These are phyloP conservation scores for Trichosporon sp. DNA, from an alignment of 1,284 basidiomycete genomes.

Conservation along the genomic window DNA sequence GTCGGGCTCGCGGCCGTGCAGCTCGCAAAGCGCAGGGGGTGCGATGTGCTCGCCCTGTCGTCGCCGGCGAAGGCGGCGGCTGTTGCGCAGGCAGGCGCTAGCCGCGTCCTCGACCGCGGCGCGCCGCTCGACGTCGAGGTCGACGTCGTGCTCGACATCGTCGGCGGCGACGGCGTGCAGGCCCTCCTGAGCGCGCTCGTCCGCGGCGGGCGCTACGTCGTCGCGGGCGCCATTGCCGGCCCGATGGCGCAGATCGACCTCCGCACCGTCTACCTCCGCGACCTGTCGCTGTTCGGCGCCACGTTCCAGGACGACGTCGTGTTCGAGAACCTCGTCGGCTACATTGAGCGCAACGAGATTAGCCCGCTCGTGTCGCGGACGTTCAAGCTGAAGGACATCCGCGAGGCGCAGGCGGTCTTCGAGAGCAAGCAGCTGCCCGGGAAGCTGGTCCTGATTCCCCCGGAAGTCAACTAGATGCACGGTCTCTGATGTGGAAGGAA, in stretches of 20 bases:
- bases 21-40: not conserved
- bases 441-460: slow-evolving; percentile 7
- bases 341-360: slow-evolving; percentile 5
- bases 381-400: not conserved
- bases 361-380: slow-evolving; percentile 4
- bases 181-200: not conserved
- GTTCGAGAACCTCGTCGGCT: slow-evolving; percentile 1
- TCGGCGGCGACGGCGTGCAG: not conserved
- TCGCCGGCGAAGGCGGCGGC: not conserved
- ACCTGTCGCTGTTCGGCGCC: slow-evolving; percentile 4
- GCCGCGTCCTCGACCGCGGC: not conserved
- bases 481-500: too few relatives aligned
- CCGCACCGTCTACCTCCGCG: slow-evolving; percentile 11
- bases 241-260: slow-evolving; percentile 7
- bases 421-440: slow-evolving; percentile 1
- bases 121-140: not conserved
- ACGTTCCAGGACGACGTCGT: slow-evolving; percentile 10
- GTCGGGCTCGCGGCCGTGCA: slow-evolving; percentile 7
- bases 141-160: slow-evolving; percentile 9
- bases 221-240: slow-evolving; percentile 7
- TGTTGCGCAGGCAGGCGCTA: not conserved
- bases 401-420: slow-evolving; percentile 7
- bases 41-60: not conserved
- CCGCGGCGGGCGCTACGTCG: slow-evolving; percentile 8
- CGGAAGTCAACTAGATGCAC: too few relatives aligned